These are phyloP conservation scores for Breviolum minutum DNA, from an alignment of 73 alveolate genomes.

Conservation along the genomic window DNA sequence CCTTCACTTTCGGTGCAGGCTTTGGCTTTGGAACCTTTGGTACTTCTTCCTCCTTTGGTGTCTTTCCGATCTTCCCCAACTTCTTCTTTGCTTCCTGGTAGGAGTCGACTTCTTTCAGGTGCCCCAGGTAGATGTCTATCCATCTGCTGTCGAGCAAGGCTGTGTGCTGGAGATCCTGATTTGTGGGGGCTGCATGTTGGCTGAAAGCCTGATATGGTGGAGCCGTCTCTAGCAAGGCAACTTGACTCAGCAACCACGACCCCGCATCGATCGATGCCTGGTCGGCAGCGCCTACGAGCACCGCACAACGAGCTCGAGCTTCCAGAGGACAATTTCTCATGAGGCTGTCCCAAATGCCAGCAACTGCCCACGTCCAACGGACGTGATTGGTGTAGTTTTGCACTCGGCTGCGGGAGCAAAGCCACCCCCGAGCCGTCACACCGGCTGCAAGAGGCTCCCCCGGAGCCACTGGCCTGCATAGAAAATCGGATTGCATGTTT, in stretches of 20 bases:
- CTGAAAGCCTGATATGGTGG: background rate
- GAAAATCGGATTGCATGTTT: background rate
- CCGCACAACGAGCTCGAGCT: background rate
- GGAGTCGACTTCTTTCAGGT: constrained; percentile 26
- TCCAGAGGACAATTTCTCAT: background rate
- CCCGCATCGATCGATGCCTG: constrained; percentile 28
- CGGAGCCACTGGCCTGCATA: background rate
- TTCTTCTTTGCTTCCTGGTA: constrained; percentile 14
- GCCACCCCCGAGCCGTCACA: background rate
- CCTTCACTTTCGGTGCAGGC: background rate
- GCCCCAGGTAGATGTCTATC: constrained; percentile 27
- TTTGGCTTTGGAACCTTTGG: background rate
- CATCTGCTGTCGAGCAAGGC: background rate
- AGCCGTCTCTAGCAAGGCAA: background rate
- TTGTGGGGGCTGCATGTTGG: background rate
- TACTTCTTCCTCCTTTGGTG: background rate
- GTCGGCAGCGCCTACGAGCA: background rate
- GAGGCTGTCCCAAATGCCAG: constrained; percentile 17
- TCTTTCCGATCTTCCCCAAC: background rate
- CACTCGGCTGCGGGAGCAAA: background rate
- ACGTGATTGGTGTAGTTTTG: background rate
- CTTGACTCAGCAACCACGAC: background rate
- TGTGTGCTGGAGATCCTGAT: background rate
- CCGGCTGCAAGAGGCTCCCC: background rate
- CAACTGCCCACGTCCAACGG: constrained; percentile 26